Conservation (phyloP, 495 filamentous ascomycete species). For the Neurospora intermedia region DNA sequence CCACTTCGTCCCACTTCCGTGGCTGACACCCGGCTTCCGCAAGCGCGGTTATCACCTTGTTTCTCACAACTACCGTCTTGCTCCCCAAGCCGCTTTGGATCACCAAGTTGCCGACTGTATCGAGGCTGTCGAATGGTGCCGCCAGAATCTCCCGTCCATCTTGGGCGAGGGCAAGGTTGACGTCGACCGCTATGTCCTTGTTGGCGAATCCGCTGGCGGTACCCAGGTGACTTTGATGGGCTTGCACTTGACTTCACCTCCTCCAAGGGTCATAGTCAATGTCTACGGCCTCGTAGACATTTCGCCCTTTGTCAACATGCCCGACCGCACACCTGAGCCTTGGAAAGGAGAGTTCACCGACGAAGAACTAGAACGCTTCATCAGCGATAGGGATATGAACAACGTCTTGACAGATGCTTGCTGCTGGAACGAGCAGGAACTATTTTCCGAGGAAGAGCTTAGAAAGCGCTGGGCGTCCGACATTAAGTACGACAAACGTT, state of each 20-base stretch:
- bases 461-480: conserved; percentile 13
- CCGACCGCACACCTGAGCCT: neutral
- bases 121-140: conserved; percentile 14
- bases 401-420: conserved; percentile 14
- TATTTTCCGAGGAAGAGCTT: conserved; percentile 6
- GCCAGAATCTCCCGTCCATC: conserved; percentile 10
- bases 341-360: conserved; percentile 16
- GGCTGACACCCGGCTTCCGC: conserved; percentile 16
- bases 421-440: conserved; percentile 15
- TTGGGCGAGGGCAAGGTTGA: conserved; percentile 16
- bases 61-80: conserved; percentile 23
- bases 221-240: conserved; percentile 16
- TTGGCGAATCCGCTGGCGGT: conserved; percentile 21
- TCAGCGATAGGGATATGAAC: conserved; percentile 10
- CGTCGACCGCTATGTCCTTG: conserved; percentile 17
- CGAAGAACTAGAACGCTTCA: conserved; percentile 7
- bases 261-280: conserved; percentile 14
- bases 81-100: conserved; percentile 15
- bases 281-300: conserved; percentile 19
- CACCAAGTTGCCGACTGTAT: conserved; percentile 19
- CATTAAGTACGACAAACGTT: conserved; percentile 9
- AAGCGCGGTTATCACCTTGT: conserved; percentile 18
- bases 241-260: conserved; percentile 1
- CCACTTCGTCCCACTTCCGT: conserved; percentile 14
- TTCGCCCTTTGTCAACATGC: neutral